phyloP scores from a whole-genome alignment of 345 rosid species.

The Laguncularia racemosa region DNA sequence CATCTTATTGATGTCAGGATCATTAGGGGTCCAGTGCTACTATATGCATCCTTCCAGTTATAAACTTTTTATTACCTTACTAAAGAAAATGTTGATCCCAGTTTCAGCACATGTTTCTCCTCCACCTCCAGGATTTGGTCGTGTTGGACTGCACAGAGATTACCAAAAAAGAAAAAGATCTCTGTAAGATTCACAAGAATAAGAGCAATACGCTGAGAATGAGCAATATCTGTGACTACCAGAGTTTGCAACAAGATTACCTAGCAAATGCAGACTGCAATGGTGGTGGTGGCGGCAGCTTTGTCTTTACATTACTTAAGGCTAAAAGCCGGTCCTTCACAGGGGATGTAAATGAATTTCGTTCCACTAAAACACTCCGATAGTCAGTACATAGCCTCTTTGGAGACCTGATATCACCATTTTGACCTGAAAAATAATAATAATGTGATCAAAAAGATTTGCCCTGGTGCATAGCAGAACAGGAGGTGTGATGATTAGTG shows the following conservation, averaged over 20 bases:
- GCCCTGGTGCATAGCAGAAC: no score
- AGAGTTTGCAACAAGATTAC: conserved; percentile 19
- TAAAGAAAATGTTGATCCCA: conserved; percentile 73
- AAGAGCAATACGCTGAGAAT: no score
- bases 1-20: no score
- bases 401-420: conserved; percentile 78
- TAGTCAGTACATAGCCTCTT: conserved; percentile 52
- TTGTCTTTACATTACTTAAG: conserved; percentile 46
- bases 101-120: conserved; percentile 99
- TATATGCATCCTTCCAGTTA: no score
- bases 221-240: no score
- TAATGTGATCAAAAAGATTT: neutral
- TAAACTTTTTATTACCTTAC: conserved; percentile 44
- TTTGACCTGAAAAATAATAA: conserved; percentile 54
- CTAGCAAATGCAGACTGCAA: conserved; percentile 84
- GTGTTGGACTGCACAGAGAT: conserved; percentile 60
- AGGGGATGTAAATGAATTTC: conserved; percentile 70
- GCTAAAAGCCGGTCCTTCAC: conserved; percentile 71
- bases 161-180: conserved; percentile 6
- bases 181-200: conserved; percentile 2
- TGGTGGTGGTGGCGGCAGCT: conserved; percentile 57
- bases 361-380: conserved; percentile 86
- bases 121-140: conserved; percentile 90
- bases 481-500: neutral
- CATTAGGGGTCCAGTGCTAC: no score